Conservation (phyloP, 192 early-diverging fungal genomes). For the Coemansia sp. region DNA sequence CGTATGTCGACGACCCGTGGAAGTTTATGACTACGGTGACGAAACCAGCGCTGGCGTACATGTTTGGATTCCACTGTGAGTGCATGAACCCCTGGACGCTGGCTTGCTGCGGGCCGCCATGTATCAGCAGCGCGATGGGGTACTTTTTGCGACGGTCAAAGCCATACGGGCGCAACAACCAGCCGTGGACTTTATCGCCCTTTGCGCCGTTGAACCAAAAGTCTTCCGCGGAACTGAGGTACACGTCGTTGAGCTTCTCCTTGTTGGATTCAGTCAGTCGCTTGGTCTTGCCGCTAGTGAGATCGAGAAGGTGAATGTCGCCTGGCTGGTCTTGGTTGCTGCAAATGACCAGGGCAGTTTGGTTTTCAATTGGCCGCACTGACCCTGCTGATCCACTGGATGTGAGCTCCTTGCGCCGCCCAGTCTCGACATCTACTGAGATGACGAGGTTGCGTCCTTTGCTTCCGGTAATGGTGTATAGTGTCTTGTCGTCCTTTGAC, state of each 20-base stretch:
- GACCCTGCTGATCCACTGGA: slow-evolving; percentile 14
- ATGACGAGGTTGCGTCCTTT: slow-evolving; percentile 22
- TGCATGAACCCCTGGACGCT: slow-evolving; percentile 38
- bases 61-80: slow-evolving; percentile 74
- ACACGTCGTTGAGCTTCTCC: slow-evolving; percentile 35
- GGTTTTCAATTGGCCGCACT: slow-evolving; percentile 32
- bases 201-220: slow-evolving; percentile 66
- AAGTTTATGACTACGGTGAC: slow-evolving; percentile 72
- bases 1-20: slow-evolving; percentile 79
- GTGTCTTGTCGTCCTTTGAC: slow-evolving; percentile 23
- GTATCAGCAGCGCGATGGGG: slow-evolving; percentile 74
- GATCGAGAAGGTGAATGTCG: slow-evolving; percentile 41
- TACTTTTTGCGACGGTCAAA: slow-evolving; percentile 60
- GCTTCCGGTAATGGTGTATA: slow-evolving; percentile 19
- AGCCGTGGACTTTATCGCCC: slow-evolving; percentile 42
- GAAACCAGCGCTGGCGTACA: slow-evolving; percentile 69
- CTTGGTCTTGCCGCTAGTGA: slow-evolving; percentile 37
- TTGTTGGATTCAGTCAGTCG: slow-evolving; percentile 56
- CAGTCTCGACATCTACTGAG: slow-evolving; percentile 16
- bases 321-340: slow-evolving; percentile 39
- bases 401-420: slow-evolving; percentile 27
- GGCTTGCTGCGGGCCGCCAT: slow-evolving; percentile 76
- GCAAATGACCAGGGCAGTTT: slow-evolving; percentile 47
- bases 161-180: slow-evolving; percentile 30
- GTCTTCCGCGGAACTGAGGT: slow-evolving; percentile 60